Conservation (phyloP, 2,329 filamentous ascomycete genomes). For the Hymenoscyphus fraxineus region DNA sequence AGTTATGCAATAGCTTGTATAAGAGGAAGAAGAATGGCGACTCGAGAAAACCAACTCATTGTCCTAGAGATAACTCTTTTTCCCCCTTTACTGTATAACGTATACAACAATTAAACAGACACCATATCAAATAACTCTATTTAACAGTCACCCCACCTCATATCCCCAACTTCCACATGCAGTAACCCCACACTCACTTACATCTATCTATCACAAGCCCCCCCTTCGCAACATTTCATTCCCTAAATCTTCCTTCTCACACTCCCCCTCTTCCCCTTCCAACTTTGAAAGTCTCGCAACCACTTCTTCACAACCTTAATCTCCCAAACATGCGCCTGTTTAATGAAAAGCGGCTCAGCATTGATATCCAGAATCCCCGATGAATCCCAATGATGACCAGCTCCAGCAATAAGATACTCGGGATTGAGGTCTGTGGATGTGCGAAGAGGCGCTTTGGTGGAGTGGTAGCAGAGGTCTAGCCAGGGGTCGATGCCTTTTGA, state of each 20-base stretch:
- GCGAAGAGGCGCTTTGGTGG: conserved; percentile 39
- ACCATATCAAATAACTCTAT: too few species aligned
- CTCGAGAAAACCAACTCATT: too few species aligned
- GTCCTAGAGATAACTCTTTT: too few species aligned
- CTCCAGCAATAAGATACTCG: conserved; percentile 47
- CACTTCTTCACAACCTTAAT: conserved; percentile 43
- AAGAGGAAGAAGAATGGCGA: too few species aligned
- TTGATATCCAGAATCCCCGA: conserved; percentile 33
- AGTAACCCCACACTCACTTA: too few species aligned
- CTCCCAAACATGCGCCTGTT: conserved; percentile 49
- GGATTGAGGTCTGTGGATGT: conserved; percentile 43
- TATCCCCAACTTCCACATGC: too few species aligned
- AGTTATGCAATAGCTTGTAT: too few species aligned
- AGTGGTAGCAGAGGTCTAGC: conserved; percentile 50
- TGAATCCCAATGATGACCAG: conserved; percentile 48
- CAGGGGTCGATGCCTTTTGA: conserved; percentile 43
- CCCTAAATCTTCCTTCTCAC: background rate
- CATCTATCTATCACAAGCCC: too few species aligned
- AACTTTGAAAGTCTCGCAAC: conserved; percentile 26
- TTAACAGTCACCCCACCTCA: too few species aligned
- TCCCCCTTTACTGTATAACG: too few species aligned
- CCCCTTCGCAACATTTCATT: background rate
- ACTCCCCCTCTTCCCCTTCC: conserved; percentile 1
- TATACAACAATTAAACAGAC: too few species aligned
- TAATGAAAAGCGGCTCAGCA: conserved; percentile 48